Evolutionary conservation across 2,329 filamentous ascomycete genomes (phyloP), one percentile per base, ranked within the genome.

Genomic region (Cercospora sojina): DNA sequence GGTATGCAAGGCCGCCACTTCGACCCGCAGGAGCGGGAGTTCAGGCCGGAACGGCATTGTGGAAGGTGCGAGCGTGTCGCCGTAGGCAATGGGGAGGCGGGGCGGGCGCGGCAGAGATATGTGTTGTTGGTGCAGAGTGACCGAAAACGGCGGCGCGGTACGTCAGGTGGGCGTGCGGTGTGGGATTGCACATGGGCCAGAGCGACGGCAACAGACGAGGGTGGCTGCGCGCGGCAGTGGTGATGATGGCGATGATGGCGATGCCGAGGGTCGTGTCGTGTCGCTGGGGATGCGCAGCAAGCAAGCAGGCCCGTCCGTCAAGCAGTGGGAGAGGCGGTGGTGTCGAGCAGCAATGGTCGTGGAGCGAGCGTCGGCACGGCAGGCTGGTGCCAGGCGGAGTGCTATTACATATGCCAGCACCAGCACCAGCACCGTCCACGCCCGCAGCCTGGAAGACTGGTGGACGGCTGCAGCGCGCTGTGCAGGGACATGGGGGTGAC

Each of bases 1-100:
- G 79, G 96, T 92, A 84, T 95, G 91, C 79, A 99, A 93, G 73
- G 94, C 90, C 77, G 90, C 91, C 71, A 92, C 89, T 83, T 97
- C 93, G 79, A 98, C 91, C 69, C 92, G 93, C 77, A 98, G 85
- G 78, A 98, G 91, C 76, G 94, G 91, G 68, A 90, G 90, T 79
- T 91, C 88, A 80, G 96, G 85, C 81, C 87, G 86, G 77, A 91
- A 88, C 82, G 92, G 92, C 94, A 98, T 98, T 43, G 70, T 81
- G 75, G 66, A 63, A 70, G 69, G 69, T 71, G 57, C 35, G 58
- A 43, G 7, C 25, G 43, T 27, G 65, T 66, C 67, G 69, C 60
- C n/a, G 10, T 51, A 51, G 62, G 64, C 49, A 63, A 60, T 25
- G 47, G 49, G 29, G 32, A 25, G 43, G 32, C 58, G 62, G 43